phyloP scores from a whole-genome alignment of 768 basidiomycete species.

The Panaeolus papilionaceus region DNA sequence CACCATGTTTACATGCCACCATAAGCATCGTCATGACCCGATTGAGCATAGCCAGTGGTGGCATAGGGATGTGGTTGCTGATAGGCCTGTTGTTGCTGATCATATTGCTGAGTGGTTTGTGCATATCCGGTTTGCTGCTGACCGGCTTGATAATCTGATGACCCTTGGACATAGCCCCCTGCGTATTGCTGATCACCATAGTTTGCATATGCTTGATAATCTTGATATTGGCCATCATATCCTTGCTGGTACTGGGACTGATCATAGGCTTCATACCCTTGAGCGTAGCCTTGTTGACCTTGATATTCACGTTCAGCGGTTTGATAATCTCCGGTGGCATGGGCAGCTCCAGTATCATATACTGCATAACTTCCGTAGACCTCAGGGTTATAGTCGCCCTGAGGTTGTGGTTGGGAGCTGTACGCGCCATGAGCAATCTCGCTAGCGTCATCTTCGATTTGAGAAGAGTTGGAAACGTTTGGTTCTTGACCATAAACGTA shows the following conservation, averaged over 20 bases:
- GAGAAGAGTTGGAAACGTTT: conserved; percentile 20
- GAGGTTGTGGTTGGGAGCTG: conserved; percentile 46
- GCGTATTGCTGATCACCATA: conserved; percentile 7
- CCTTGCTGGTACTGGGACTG: conserved; percentile 25
- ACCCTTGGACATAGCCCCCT: background rate
- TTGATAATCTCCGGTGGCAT: conserved; percentile 33
- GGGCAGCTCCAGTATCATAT: conserved; percentile 36
- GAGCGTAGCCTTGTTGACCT: conserved; percentile 38
- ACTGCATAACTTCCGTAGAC: conserved; percentile 49
- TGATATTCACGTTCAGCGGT: conserved; percentile 40
- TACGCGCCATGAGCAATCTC: conserved; percentile 43
- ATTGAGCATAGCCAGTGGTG: background rate
- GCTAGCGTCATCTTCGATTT: conserved; percentile 34
- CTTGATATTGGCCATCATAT: conserved; percentile 24
- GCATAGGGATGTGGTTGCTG: conserved; percentile 8
- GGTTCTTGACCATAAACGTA: conserved; percentile 46
- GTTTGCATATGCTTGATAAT: conserved; percentile 14
- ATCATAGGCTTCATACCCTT: conserved; percentile 31
- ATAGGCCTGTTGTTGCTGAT: conserved; percentile 4
- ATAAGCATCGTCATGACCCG: background rate
- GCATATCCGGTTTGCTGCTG: background rate
- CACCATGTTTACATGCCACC: background rate
- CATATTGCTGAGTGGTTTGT: background rate
- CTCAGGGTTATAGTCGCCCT: conserved; percentile 47
- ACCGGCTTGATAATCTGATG: background rate